Percentiles rank a stretch among this genome's conserved stretches.
phyloP scores from a whole-genome alignment of 2,329 filamentous ascomycete species.

The Pseudogymnoascus sp. region DNA sequence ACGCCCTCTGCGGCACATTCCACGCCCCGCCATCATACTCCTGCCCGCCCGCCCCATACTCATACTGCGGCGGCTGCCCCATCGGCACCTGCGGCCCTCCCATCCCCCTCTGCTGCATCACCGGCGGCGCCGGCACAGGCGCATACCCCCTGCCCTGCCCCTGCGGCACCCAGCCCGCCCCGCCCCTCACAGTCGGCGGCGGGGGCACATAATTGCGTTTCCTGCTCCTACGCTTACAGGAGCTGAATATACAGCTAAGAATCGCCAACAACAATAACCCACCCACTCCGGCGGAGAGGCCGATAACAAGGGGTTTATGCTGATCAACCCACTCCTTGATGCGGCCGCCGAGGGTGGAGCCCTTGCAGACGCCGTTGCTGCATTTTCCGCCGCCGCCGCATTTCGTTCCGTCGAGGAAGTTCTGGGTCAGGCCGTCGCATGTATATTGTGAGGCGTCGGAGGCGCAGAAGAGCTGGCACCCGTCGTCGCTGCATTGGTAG shows the following conservation, averaged over 20 bases:
- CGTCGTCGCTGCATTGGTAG: constrained; percentile 63
- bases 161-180: neutral
- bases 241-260: constrained; percentile 55
- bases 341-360: constrained; percentile 59
- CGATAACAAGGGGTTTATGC: constrained; percentile 77
- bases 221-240: constrained; percentile 38
- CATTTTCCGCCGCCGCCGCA: constrained; percentile 78
- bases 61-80: neutral
- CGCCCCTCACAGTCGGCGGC: neutral
- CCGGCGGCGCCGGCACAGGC: neutral
- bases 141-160: neutral
- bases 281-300: constrained; percentile 63
- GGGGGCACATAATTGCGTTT: neutral
- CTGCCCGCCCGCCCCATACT: neutral
- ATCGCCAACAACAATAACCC: constrained; percentile 62
- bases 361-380: constrained; percentile 67
- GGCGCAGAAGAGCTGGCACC: constrained; percentile 69
- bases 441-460: constrained; percentile 43
- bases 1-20: neutral
- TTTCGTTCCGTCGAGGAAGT: constrained; percentile 85
- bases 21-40: neutral
- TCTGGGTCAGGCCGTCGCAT: constrained; percentile 74
- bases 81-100: neutral
- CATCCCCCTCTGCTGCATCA: neutral
- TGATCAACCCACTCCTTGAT: constrained; percentile 66